These are phyloP conservation scores for Linderniella brevidens DNA, from an alignment of 257 asterid genomes.

Conservation along the genomic window DNA sequence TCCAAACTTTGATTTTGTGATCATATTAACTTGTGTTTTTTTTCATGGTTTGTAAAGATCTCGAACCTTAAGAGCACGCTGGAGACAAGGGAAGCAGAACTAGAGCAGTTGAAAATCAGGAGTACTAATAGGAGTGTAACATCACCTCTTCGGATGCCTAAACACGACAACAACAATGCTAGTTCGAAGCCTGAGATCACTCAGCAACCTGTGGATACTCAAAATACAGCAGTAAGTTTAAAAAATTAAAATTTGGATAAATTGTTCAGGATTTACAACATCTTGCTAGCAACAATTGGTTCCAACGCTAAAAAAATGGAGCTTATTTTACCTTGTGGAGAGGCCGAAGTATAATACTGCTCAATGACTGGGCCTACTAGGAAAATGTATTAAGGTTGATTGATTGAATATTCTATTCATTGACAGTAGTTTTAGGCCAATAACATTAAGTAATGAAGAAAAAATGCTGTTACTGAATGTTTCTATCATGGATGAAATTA, in stretches of 20 bases:
- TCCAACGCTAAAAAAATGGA: neutral
- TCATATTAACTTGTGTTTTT: conserved; percentile 7
- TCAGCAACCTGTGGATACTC: conserved; percentile 32
- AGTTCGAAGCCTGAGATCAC: conserved; percentile 35
- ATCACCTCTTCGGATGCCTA: conserved; percentile 60
- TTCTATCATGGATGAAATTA: neutral
- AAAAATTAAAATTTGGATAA: neutral
- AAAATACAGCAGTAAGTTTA: conserved; percentile 40
- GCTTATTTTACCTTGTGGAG: neutral
- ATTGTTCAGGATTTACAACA: neutral
- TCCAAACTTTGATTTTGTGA: too few relatives aligned
- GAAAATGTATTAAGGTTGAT: neutral
- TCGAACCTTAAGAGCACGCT: conserved; percentile 56
- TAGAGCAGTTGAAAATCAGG: conserved; percentile 55
- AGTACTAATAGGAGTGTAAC: conserved; percentile 27
- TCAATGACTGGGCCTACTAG: too few relatives aligned
- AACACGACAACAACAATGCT: conserved; percentile 21
- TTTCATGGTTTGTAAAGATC: conserved; percentile 29
- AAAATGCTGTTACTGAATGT: neutral
- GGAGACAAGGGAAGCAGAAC: conserved; percentile 77
- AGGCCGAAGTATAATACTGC: neutral
- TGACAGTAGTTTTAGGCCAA: neutral
- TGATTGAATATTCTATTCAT: conserved; percentile 8
- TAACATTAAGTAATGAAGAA: too few relatives aligned
- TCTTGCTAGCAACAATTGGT: neutral